phyloP scores from a whole-genome alignment of 202 grass and related monocot species.

The Dendrocalamus latiflorus region DNA sequence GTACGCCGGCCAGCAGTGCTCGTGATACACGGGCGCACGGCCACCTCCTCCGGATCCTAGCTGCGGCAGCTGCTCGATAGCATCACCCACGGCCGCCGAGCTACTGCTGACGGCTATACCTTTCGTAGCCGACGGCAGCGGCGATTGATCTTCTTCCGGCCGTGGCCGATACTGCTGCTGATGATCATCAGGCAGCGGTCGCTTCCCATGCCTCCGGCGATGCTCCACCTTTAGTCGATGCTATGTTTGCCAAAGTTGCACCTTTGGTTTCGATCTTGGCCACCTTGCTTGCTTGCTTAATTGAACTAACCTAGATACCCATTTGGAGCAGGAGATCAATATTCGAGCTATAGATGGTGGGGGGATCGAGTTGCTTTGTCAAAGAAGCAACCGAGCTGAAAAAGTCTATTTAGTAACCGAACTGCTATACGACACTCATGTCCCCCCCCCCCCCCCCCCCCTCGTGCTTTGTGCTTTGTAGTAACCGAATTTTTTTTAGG shows the following conservation, averaged over 20 bases:
- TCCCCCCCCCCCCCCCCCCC: too few relatives aligned
- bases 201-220: conserved; percentile 22
- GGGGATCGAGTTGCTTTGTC: not conserved
- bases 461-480: too few relatives aligned
- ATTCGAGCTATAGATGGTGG: not conserved
- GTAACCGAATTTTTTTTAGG: too few relatives aligned
- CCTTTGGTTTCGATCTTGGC: not conserved
- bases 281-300: not conserved
- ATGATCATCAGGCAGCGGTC: conserved; percentile 24
- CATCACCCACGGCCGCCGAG: not conserved
- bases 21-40: not conserved
- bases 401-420: not conserved
- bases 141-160: not conserved
- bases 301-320: not conserved
- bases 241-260: not conserved
- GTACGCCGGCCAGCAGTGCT: not conserved
- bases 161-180: not conserved
- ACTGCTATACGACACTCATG: too few relatives aligned
- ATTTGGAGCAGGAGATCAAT: too few relatives aligned
- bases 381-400: not conserved
- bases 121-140: not conserved
- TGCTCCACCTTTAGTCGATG: conserved; percentile 19
- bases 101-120: not conserved
- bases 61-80: not conserved
- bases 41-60: not conserved